Evolutionary conservation across 495 filamentous ascomycete genomes (phyloP).

Genomic region (Penicillium lividum): DNA sequence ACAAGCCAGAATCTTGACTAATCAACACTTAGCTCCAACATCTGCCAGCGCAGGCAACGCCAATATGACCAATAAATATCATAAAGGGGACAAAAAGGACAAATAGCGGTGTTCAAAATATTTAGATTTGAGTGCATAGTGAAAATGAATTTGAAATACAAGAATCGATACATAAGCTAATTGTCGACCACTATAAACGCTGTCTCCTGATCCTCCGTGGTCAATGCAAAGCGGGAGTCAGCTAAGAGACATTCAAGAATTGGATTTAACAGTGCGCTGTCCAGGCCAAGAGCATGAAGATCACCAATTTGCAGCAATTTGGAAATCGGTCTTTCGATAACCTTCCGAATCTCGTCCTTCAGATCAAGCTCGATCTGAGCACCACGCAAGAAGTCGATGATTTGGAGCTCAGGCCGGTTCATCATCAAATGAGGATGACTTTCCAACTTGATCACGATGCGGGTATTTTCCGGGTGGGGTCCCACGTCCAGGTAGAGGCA

Average conservation of each 20-base stretch:
- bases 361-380: conserved; percentile 39
- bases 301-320: conserved; percentile 30
- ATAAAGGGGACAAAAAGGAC: no score
- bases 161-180: no score
- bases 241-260: conserved; percentile 48
- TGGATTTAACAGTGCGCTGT: conserved; percentile 36
- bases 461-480: conserved; percentile 4
- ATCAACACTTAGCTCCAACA: no score
- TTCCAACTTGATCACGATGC: conserved; percentile 32
- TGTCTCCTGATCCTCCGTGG: neutral
- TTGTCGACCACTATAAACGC: no score
- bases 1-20: no score
- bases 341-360: conserved; percentile 43
- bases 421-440: conserved; percentile 34
- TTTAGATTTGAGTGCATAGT: no score
- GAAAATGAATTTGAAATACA: no score
- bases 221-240: conserved; percentile 25
- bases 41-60: no score
- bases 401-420: conserved; percentile 25
- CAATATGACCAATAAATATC: no score
- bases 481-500: conserved; percentile 3
- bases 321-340: conserved; percentile 23
- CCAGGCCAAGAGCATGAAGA: conserved; percentile 33
- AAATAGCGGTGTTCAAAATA: no score
- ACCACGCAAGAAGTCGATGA: conserved; percentile 30